Evolutionary conservation across 1,139 yeast species (phyloP).

Genomic region (Wickerhamomyces sp.): DNA sequence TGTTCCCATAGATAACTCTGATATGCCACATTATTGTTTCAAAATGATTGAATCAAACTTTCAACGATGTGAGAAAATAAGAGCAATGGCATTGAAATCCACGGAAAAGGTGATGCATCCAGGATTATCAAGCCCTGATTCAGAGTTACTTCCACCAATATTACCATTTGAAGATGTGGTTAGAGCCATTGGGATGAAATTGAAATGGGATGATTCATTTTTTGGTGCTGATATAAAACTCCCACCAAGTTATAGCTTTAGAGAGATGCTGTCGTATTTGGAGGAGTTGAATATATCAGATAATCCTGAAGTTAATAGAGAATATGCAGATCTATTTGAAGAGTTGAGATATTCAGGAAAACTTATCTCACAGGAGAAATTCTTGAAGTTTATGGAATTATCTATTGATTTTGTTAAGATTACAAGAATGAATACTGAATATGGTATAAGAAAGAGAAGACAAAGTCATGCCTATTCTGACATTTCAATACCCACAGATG

Average conservation of each 20-base stretch:
- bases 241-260: constrained; percentile 43
- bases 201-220: constrained; percentile 37
- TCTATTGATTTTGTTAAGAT: constrained; percentile 28
- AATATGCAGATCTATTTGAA: constrained; percentile 61
- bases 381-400: constrained; percentile 53
- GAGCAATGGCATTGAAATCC: constrained; percentile 47
- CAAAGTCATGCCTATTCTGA: constrained; percentile 6
- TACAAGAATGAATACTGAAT: constrained; percentile 5
- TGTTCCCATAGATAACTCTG: constrained; percentile 58
- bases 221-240: constrained; percentile 33
- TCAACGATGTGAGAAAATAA: constrained; percentile 42
- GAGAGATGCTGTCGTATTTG: constrained; percentile 34
- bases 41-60: constrained; percentile 38
- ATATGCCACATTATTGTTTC: constrained; percentile 50
- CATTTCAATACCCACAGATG: constrained; percentile 9
- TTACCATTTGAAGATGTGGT: constrained; percentile 63
- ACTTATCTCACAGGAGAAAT: constrained; percentile 54
- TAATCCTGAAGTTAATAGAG: constrained; percentile 24
- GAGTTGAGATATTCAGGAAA: constrained; percentile 62
- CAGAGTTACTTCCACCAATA: constrained; percentile 49
- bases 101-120: constrained; percentile 49
- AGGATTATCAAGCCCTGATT: constrained; percentile 47
- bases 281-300: constrained; percentile 19
- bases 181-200: constrained; percentile 49
- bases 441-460: not conserved